Evolutionary conservation across 495 filamentous ascomycete species (phyloP).

Genomic region (Rusavskia elegans): DNA sequence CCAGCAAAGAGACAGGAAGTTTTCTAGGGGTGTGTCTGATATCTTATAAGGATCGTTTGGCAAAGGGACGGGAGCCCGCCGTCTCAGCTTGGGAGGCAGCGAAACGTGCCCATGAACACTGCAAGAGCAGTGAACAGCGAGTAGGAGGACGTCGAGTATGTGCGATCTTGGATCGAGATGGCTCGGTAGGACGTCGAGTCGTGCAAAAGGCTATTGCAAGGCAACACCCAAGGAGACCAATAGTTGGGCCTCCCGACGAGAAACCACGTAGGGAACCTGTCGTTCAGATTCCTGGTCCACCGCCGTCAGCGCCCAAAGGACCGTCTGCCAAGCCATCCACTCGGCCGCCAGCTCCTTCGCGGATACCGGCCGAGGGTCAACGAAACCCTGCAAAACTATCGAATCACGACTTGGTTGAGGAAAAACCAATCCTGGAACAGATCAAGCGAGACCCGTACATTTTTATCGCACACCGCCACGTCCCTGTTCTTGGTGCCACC

Average conservation of each 20-base stretch:
- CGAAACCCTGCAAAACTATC: slow-evolving; percentile 12
- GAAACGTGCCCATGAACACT: slow-evolving; percentile 43
- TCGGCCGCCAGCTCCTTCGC: slow-evolving; percentile 23
- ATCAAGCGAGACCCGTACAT: slow-evolving; percentile 78
- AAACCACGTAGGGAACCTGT: slow-evolving; percentile 19
- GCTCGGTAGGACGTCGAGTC: slow-evolving; percentile 57
- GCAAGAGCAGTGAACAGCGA: slow-evolving; percentile 49
- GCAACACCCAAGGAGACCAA: slow-evolving; percentile 34
- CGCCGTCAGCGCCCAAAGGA: slow-evolving; percentile 72
- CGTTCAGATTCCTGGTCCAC: slow-evolving; percentile 40
- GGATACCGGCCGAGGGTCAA: slow-evolving; percentile 29
- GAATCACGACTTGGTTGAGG: slow-evolving; percentile 29
- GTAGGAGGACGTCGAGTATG: slow-evolving; percentile 60
- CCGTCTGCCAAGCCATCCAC: slow-evolving; percentile 50
- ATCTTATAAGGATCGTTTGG: slow-evolving; percentile 61
- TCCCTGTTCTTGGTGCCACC: slow-evolving; percentile 74
- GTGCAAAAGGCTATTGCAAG: slow-evolving; percentile 55
- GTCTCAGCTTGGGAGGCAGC: slow-evolving; percentile 62
- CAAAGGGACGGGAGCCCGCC: slow-evolving; percentile 30
- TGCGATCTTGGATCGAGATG: slow-evolving; percentile 80
- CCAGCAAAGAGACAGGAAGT: slow-evolving; percentile 81
- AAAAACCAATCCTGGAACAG: slow-evolving; percentile 41
- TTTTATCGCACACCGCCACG: slow-evolving; percentile 72
- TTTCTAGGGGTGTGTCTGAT: slow-evolving; percentile 86
- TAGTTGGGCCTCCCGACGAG: slow-evolving; percentile 15